A percentile compares a stretch with the other conserved stretches of the same genome.
Conservation (phyloP, 2,329 filamentous ascomycete genomes). For the Fusarium verrucosum region DNA sequence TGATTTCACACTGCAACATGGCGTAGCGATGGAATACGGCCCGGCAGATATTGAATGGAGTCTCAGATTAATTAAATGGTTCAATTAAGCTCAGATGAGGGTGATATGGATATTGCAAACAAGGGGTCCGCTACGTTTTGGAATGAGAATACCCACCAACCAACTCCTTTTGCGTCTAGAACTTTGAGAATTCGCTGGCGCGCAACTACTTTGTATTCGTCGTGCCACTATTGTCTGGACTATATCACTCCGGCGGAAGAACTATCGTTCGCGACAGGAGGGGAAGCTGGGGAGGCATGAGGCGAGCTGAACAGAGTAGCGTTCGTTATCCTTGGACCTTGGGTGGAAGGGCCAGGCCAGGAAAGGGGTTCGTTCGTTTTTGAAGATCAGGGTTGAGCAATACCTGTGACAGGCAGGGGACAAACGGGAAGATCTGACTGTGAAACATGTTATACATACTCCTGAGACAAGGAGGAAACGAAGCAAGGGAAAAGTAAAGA, state of each 20-base stretch:
- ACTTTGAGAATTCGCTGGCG: background rate
- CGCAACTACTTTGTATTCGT: constrained; percentile 5
- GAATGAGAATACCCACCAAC: constrained; percentile 22
- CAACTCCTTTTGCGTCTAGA: background rate
- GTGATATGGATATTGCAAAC: constrained; percentile 30
- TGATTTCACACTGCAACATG: constrained; percentile 3
- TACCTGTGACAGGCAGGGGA: constrained; percentile 1
- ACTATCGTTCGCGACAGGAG: constrained; percentile 9
- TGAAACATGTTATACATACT: constrained; percentile 28
- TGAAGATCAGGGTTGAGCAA: constrained; percentile 18
- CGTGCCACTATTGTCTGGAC: constrained; percentile 13
- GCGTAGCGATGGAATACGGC: constrained; percentile 8
- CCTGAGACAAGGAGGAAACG: constrained; percentile 22
- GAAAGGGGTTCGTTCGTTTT: constrained; percentile 13
- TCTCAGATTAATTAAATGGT: constrained; percentile 32
- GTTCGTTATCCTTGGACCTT: constrained; percentile 5
- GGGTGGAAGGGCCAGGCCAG: constrained; percentile 9
- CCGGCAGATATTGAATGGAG: constrained; percentile 1
- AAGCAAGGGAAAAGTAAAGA: background rate
- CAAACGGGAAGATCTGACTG: constrained; percentile 17
- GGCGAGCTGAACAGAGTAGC: constrained; percentile 12
- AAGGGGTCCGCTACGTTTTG: constrained; percentile 21
- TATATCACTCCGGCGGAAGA: constrained; percentile 12
- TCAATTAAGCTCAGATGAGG: constrained; percentile 31
- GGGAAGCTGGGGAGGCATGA: constrained; percentile 3